phyloP scores from a whole-genome alignment of 495 filamentous ascomycete species.

The Hypomontagnella monticulosa region DNA sequence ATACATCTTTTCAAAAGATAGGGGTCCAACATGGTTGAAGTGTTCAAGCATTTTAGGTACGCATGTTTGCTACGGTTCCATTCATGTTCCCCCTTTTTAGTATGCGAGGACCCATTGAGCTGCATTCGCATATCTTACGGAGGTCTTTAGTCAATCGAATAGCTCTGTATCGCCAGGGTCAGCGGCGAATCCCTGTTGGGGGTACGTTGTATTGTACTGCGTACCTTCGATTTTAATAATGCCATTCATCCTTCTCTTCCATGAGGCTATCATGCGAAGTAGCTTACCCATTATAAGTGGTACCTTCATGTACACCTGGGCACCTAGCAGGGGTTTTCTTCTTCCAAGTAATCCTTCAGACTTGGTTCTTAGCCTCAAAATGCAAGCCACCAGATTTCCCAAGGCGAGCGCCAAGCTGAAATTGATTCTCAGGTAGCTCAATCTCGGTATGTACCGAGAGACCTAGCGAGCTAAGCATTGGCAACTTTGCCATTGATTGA shows the following conservation, averaged over 20 bases:
- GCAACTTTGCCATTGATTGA: not conserved
- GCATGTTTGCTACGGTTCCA: slow-evolving; percentile 28
- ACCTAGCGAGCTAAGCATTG: not conserved
- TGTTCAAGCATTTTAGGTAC: slow-evolving; percentile 2
- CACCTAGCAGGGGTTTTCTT: not conserved
- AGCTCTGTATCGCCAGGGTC: slow-evolving; percentile 30
- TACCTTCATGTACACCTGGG: slow-evolving; percentile 20
- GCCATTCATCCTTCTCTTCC: slow-evolving; percentile 20
- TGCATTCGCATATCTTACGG: slow-evolving; percentile 39
- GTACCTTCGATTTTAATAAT: slow-evolving; percentile 10
- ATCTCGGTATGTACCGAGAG: no score
- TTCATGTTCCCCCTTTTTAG: slow-evolving; percentile 11
- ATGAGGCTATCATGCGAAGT: slow-evolving; percentile 32
- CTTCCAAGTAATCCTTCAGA: not conserved
- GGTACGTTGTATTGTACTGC: not conserved
- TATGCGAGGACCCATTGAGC: slow-evolving; percentile 36
- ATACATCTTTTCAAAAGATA: slow-evolving; percentile 29
- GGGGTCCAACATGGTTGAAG: slow-evolving; percentile 24
- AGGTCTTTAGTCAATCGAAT: slow-evolving; percentile 36
- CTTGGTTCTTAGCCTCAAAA: not conserved
- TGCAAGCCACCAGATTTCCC: slow-evolving; percentile 4
- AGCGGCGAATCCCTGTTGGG: slow-evolving; percentile 22
- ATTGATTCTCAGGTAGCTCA: slow-evolving; percentile 5
- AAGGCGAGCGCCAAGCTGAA: slow-evolving; percentile 9
- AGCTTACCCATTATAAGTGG: not conserved